phyloP scores from a whole-genome alignment of 2,329 filamentous ascomycete species.

The Exserohilum turcica region DNA sequence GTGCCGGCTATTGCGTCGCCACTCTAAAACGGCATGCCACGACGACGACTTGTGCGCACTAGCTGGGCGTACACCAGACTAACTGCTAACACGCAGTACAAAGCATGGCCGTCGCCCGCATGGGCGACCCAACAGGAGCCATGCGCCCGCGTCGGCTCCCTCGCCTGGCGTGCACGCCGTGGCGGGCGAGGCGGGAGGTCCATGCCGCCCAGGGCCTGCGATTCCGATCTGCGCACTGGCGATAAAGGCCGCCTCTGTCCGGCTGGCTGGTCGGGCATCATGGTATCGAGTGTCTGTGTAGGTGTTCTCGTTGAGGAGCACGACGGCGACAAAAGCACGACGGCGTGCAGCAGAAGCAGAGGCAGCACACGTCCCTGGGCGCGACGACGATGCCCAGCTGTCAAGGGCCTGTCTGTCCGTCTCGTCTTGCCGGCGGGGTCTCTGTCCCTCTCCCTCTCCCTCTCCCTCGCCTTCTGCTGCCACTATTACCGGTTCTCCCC shows the following conservation, averaged over 20 bases:
- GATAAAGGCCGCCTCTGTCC: conserved; percentile 6
- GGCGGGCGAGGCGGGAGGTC: conserved; percentile 17
- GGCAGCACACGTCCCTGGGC: no score
- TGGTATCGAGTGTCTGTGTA: no score
- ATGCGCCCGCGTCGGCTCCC: not conserved
- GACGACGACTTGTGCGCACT: conserved; percentile 1
- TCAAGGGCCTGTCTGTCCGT: no score
- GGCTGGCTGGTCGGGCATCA: no score
- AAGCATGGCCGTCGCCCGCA: conserved; percentile 2
- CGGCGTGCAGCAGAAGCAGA: no score
- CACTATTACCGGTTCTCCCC: no score
- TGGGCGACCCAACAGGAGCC: conserved; percentile 1
- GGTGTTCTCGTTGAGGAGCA: conserved; percentile 7
- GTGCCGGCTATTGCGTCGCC: conserved; percentile 26
- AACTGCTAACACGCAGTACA: not conserved
- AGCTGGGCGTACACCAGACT: no score
- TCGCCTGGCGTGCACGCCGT: conserved; percentile 6
- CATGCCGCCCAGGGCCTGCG: conserved; percentile 12
- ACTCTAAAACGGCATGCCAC: conserved; percentile 20
- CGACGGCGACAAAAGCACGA: not conserved
- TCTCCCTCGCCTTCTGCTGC: no score
- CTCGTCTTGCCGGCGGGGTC: no score
- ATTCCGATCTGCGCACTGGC: conserved; percentile 15
- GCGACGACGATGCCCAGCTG: no score
- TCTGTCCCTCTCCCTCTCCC: no score